A percentile compares a stretch with the other conserved stretches of the same genome.
phyloP scores from a whole-genome alignment of 331 rosid genomes.

The Phaseolus coccineus region DNA sequence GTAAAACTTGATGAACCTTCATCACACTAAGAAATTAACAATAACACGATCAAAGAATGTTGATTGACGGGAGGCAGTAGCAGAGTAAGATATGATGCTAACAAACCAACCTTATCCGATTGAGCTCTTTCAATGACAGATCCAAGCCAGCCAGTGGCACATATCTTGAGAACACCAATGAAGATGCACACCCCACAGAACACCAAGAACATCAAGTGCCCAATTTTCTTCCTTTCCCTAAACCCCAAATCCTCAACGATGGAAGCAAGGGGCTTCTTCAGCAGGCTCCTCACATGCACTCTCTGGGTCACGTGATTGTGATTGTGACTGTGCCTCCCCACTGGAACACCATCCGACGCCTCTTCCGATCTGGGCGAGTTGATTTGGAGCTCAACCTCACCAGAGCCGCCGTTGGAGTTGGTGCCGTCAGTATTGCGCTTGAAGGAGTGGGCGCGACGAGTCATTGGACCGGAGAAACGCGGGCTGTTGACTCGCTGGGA shows the following conservation, averaged over 20 bases:
- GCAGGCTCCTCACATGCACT: constrained; percentile 52
- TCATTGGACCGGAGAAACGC: constrained; percentile 90
- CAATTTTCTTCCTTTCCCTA: constrained; percentile 77
- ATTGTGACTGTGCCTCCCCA: constrained; percentile 57
- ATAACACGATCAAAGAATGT: neutral
- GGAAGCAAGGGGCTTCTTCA: constrained; percentile 68
- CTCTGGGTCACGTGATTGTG: constrained; percentile 70
- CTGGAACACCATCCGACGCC: constrained; percentile 56
- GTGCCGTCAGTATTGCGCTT: constrained; percentile 61
- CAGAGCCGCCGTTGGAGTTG: constrained; percentile 26
- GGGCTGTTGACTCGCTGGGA: constrained; percentile 92
- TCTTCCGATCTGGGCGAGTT: constrained; percentile 95
- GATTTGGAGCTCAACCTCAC: constrained; percentile 72
- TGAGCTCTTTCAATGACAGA: constrained; percentile 73
- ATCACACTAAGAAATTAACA: neutral
- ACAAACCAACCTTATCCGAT: constrained; percentile 59
- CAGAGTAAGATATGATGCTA: neutral
- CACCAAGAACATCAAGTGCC: constrained; percentile 88
- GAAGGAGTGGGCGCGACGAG: constrained; percentile 97
- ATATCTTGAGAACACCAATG: constrained; percentile 85
- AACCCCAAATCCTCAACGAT: constrained; percentile 70
- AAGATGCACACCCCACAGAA: constrained; percentile 90
- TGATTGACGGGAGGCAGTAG: neutral
- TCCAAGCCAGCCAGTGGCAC: constrained; percentile 98
- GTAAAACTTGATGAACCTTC: constrained; percentile 11